Conservation (phyloP, 352 stramenopile genomes). For the Pythium rishiriense region DNA sequence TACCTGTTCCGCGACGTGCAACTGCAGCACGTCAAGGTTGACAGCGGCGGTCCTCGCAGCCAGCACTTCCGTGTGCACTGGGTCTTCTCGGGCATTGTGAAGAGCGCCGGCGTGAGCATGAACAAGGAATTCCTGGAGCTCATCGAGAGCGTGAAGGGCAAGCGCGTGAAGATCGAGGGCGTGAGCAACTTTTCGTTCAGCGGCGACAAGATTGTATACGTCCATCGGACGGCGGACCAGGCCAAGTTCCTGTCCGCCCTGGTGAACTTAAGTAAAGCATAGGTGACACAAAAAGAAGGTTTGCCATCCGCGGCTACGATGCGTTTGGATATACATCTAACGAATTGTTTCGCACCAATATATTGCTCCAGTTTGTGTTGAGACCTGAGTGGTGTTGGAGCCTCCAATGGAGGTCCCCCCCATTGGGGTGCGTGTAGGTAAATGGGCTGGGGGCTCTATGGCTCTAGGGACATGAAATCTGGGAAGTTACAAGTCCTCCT, state of each 20-base stretch:
- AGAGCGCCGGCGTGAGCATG: conserved; percentile 79
- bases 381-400: neutral
- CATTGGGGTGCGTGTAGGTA: neutral
- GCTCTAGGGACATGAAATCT: no score
- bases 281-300: conserved; percentile 23
- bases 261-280: conserved; percentile 76
- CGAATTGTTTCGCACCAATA: conserved; percentile 20
- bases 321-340: conserved; percentile 12
- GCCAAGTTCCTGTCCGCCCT: conserved; percentile 86
- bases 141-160: conserved; percentile 81
- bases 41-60: conserved; percentile 77
- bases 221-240: conserved; percentile 86
- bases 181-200: conserved; percentile 89
- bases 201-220: conserved; percentile 88
- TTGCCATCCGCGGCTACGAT: neutral
- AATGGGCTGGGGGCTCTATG: no score
- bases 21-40: conserved; percentile 78
- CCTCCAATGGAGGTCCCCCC: no score
- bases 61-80: conserved; percentile 88
- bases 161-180: conserved; percentile 77
- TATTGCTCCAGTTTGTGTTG: conserved; percentile 20
- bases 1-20: conserved; percentile 79
- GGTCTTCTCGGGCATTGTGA: conserved; percentile 73
- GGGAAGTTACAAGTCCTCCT: conserved; percentile 64
- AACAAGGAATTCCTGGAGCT: conserved; percentile 88